Conservation (phyloP, 164 flowering plant species). For the Tetrastigma voinierianum region DNA sequence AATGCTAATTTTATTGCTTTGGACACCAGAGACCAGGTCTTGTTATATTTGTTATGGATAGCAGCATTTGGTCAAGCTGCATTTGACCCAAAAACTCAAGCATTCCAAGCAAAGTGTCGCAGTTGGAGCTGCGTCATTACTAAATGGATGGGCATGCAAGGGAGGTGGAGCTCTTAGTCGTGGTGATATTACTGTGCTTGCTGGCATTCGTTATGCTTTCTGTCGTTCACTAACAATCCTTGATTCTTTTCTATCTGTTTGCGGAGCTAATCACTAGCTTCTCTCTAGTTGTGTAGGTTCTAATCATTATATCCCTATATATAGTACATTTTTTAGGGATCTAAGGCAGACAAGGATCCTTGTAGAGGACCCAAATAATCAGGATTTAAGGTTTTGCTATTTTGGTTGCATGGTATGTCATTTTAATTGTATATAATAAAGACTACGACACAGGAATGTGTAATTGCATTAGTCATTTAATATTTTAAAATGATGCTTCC, state of each 20-base stretch:
- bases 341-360: too few relatives aligned
- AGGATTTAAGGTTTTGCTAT: too few relatives aligned
- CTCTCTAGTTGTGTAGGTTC: too few relatives aligned
- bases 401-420: too few relatives aligned
- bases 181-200: slow-evolving; percentile 28
- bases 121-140: slow-evolving; percentile 95
- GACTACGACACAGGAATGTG: too few relatives aligned
- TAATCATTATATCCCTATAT: too few relatives aligned
- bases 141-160: slow-evolving; percentile 88
- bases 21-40: slow-evolving; percentile 92
- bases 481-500: too few relatives aligned
- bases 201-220: not conserved
- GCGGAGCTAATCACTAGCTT: too few relatives aligned
- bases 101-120: slow-evolving; percentile 95
- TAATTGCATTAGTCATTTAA: too few relatives aligned
- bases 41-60: slow-evolving; percentile 96
- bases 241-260: not conserved
- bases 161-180: slow-evolving; percentile 96
- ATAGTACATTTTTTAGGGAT: too few relatives aligned
- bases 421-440: too few relatives aligned
- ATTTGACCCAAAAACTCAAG: slow-evolving; percentile 98
- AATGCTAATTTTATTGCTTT: not conserved
- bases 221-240: not conserved
- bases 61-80: slow-evolving; percentile 99
- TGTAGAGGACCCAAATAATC: too few relatives aligned